Conservation (phyloP, 164 flowering plant species). For the Warburgia ugandensis region DNA sequence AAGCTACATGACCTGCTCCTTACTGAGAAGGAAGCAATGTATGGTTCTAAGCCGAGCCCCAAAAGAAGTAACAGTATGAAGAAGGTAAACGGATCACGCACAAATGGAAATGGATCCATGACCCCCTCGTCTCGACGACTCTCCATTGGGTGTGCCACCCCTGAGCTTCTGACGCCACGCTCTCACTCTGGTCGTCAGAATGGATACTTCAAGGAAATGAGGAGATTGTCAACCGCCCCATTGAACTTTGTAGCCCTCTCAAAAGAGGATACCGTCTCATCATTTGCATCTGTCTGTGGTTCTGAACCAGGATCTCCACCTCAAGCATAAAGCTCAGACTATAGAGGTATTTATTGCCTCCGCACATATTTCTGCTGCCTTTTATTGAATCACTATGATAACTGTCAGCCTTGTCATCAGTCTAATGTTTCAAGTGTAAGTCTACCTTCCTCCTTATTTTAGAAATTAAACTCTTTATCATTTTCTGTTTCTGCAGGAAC, state of each 20-base stretch:
- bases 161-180: constrained; percentile 71
- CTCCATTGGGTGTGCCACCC: constrained; percentile 55
- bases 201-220: constrained; percentile 74
- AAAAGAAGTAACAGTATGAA: constrained; percentile 64
- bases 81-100: constrained; percentile 52
- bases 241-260: constrained; percentile 67
- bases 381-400: neutral
- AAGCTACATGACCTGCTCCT: constrained; percentile 78
- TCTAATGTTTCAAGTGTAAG: too few relatives aligned
- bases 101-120: constrained; percentile 77
- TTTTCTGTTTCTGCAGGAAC: too few relatives aligned
- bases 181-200: constrained; percentile 83
- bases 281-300: constrained; percentile 65
- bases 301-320: constrained; percentile 86
- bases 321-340: constrained; percentile 17
- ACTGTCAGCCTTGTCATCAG: too few relatives aligned
- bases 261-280: constrained; percentile 80
- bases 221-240: constrained; percentile 75
- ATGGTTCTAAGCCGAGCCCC: constrained; percentile 93
- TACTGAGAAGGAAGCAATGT: constrained; percentile 76
- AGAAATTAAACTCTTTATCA: too few relatives aligned
- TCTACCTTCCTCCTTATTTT: too few relatives aligned
- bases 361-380: neutral
- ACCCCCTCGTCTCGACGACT: constrained; percentile 71
- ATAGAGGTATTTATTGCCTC: neutral